phyloP scores from a whole-genome alignment of 345 rosid species.

The Arabidopsis arenosa region DNA sequence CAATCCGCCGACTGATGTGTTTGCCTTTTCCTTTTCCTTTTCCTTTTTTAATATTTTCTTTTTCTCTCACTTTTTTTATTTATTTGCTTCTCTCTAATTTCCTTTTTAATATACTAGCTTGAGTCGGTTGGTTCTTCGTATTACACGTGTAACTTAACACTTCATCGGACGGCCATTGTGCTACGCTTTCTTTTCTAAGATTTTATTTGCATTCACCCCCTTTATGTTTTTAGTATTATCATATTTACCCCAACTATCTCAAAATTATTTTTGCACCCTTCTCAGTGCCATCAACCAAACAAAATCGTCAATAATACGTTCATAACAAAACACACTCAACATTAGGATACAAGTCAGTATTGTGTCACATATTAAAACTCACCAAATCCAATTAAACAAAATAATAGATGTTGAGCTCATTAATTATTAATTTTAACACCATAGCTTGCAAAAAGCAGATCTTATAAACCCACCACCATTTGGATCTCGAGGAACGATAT shows the following conservation, averaged over 20 bases:
- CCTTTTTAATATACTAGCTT: not conserved
- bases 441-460: not conserved
- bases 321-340: no score
- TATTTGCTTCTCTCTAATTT: no score
- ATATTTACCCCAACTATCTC: not conserved
- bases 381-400: no score
- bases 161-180: slow-evolving; percentile 33
- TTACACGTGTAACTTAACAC: not conserved
- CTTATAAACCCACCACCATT: not conserved
- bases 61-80: not conserved
- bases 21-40: slow-evolving; percentile 4
- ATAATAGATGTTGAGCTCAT: not conserved
- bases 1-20: slow-evolving; percentile 40
- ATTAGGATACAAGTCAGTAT: no score
- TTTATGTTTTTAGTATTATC: not conserved
- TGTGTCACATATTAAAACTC: no score
- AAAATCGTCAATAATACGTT: not conserved
- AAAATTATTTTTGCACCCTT: not conserved
- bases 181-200: not conserved
- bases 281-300: not conserved
- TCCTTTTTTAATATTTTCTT: not conserved
- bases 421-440: not conserved
- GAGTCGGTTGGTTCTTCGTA: slow-evolving; percentile 4
- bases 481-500: not conserved
- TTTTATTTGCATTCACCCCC: not conserved